A percentile compares a stretch with the other conserved stretches of the same genome.
phyloP scores from a whole-genome alignment of 2,329 filamentous ascomycete genomes.

The Zasmidium angulare region DNA sequence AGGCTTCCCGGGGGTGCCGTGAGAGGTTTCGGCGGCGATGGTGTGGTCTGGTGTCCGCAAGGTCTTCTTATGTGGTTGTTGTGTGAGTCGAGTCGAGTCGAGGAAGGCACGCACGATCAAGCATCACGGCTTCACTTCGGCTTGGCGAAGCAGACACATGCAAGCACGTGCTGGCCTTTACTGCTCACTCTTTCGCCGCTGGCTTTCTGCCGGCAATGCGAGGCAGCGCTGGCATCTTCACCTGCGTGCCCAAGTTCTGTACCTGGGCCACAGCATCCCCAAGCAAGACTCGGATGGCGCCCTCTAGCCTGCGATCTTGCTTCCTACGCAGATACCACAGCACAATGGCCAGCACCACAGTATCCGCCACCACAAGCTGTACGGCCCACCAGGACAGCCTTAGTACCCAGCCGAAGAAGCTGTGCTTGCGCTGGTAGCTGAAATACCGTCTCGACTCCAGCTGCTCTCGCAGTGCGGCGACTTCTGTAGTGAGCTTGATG shows the following conservation, averaged over 20 bases:
- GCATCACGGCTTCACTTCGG: no score
- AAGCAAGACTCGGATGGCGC: constrained; percentile 67
- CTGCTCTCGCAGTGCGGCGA: constrained; percentile 89
- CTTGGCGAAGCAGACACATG: no score
- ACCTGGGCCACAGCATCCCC: constrained; percentile 44
- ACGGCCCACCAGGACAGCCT: constrained; percentile 68
- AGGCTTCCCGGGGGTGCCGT: no score
- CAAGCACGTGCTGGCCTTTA: background rate
- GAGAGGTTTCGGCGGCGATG: no score
- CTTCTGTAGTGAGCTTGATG: constrained; percentile 85
- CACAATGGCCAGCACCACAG: constrained; percentile 63
- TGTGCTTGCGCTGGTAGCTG: constrained; percentile 63
- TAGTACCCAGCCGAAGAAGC: constrained; percentile 66
- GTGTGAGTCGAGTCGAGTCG: no score
- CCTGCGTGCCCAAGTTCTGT: constrained; percentile 31
- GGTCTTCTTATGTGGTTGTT: no score
- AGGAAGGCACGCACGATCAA: no score
- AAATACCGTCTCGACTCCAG: constrained; percentile 75
- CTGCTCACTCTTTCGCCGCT: constrained; percentile 15
- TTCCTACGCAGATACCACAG: constrained; percentile 71
- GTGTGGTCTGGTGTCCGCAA: no score
- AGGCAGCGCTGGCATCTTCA: constrained; percentile 35
- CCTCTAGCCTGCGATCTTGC: constrained; percentile 70
- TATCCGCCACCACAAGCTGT: constrained; percentile 74
- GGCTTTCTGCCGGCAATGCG: constrained; percentile 17